Evolutionary conservation across 495 filamentous ascomycete species (phyloP), one percentile per base, ranked within the genome.

Genomic region (Mycothermus thermophilus): DNA sequence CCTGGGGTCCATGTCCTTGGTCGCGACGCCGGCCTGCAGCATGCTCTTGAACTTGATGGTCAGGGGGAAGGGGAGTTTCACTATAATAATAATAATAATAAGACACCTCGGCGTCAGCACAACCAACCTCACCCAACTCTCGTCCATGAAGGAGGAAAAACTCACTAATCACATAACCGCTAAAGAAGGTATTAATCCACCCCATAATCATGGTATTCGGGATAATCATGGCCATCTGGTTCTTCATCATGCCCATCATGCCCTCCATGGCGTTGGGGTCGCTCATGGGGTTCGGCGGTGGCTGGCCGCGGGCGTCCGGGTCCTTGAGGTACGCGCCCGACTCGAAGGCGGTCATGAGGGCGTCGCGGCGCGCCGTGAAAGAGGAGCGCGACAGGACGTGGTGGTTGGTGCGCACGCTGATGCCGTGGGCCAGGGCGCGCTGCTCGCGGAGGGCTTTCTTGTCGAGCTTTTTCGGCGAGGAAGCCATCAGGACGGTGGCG

Each of bases 231-330:
- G 88, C 86, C 83, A 97, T 93, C 50, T 97, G 93, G 33, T 85
- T 85, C 74, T 95, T 97, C 76, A 96, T 83, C 85, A 93, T 93
- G 37, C 88, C 88, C 90, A 96, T 96, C 88, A 96, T 95, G 37
- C 83, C 86, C 52, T 96, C 92, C 92, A 96, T 97, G 31, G 82
- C 85, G 32, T 77, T 80, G n/a, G 90, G 90, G 58, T 97, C 90
- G 22, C 78, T 80, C 82, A 96, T 87, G 13, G 92, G 90, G 58
- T 97, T 96, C 32, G 83, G 75, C 9, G 83, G 79, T 16, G 85
- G 79, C 58, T 94, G 80, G 32, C 86, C 88, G 40, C 77, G 77
- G 47, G 66, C 74, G 9, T 84, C 79, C 5, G 84, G 87, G 44
- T 88, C 82, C 57, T 94, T 95, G 18, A 97, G 63, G 57, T 83